Base-by-base conservation (phyloP, 257 asterid genomes). In the Scutellaria baicalensis region DNA sequence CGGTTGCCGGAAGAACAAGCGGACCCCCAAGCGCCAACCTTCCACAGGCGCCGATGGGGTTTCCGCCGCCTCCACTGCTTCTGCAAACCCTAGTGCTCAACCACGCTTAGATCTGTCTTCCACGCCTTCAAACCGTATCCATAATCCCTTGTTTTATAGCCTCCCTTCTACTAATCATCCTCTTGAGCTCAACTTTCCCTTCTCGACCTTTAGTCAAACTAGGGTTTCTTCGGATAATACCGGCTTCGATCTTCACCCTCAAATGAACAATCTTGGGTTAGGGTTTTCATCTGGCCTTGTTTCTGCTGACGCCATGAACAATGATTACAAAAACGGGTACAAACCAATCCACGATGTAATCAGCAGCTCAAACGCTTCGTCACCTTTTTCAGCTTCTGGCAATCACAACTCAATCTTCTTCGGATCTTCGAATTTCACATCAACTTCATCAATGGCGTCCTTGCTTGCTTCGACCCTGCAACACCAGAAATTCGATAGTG, bases 1-100 rank as follows among this genome's bases (percentile, higher is more conserved):
- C 4, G 87, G 87, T 0, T 85, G 90, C 27, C 73, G 90, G 56
- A 82, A 76, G 68, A 85, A 85, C 85, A 85, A 85, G 55, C 76
- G 83, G 58, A 27, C 33, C 4, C 70, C 61, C 51, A 80, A 75
- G 78, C 77, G 85, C 51, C 62, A 52, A 44, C n/a, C 80, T 0
- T 9, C 78, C 2, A 16, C 23, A 39, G 11, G 39, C 40, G 54
- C 12, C 33, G 76, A 16, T 6, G 72, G 64, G 1, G 6, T 66
- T 43, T 1, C 79, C 35, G 2, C 77, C 7, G 9, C 73, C 6
- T 3, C 76, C 12, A 1, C 65, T 1, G 39, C 72, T 2, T 5
- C 77, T 5, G 6, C 80, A 16, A 64, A 62, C 68, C 68, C 80
- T 62, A 57, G 40, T 27, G 33, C 2, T 39, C 76, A 54, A 4